phyloP scores from a whole-genome alignment of 208 protist species.

The Trypanosoma mega region DNA sequence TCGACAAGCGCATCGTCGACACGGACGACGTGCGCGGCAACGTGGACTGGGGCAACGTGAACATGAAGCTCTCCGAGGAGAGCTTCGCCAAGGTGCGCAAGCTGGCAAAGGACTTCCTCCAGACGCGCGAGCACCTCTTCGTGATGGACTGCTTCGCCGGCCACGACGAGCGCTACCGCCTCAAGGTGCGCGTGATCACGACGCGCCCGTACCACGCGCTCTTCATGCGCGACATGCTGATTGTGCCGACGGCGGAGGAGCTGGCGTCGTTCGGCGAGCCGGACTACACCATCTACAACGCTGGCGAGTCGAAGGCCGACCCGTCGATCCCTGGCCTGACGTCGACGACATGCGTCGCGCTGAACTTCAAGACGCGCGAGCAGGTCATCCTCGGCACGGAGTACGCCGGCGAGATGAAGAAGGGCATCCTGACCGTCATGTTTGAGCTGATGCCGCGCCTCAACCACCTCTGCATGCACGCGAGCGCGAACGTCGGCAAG shows the following conservation, averaged over 20 bases:
- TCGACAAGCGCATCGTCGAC: slow-evolving; percentile 94
- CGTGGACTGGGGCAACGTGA: slow-evolving; percentile 95
- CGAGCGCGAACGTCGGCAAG: slow-evolving; percentile 88
- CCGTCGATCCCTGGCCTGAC: slow-evolving; percentile 83
- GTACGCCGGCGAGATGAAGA: slow-evolving; percentile 99
- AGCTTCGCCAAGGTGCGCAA: slow-evolving; percentile 92
- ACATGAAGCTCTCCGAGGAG: slow-evolving; percentile 89
- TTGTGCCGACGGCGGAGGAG: slow-evolving; percentile 90
- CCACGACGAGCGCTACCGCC: slow-evolving; percentile 88
- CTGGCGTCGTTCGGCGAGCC: slow-evolving; percentile 92
- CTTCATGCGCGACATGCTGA: slow-evolving; percentile 97
- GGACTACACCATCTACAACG: slow-evolving; percentile 96
- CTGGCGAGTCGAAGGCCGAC: slow-evolving; percentile 90
- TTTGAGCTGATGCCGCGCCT: slow-evolving; percentile 94
- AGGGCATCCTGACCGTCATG: slow-evolving; percentile 97
- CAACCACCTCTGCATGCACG: slow-evolving; percentile 93
- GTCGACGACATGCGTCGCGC: slow-evolving; percentile 63
- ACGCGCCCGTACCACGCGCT: slow-evolving; percentile 94
- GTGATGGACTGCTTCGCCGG: slow-evolving; percentile 95
- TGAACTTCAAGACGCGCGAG: slow-evolving; percentile 87
- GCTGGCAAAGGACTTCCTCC: slow-evolving; percentile 91
- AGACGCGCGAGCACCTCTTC: slow-evolving; percentile 90
- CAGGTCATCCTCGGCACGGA: slow-evolving; percentile 96
- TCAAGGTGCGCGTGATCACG: slow-evolving; percentile 94
- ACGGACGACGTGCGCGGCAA: slow-evolving; percentile 62